Evolutionary conservation across 2,329 filamentous ascomycete genomes (phyloP), one percentile per base, ranked within the genome.

Genomic region (Microdochium bolleyi): DNA sequence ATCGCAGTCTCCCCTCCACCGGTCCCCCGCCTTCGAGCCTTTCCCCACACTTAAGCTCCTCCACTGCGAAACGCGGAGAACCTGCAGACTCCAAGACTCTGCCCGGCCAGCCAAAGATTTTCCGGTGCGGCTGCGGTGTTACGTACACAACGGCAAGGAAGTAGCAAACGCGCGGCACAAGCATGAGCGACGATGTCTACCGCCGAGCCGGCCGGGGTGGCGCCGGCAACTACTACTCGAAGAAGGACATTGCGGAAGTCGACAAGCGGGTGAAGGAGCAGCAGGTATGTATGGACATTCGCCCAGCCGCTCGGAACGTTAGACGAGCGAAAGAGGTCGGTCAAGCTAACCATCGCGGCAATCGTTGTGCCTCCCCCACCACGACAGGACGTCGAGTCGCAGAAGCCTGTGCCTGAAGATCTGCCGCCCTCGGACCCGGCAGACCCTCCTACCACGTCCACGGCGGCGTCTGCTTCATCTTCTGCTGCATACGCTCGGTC

Each of bases 171-270:
- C 11, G 11, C 37, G 19, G n/a, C 37, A 9, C 37, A 41, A 41
- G 37, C 41, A 46, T 46, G 41, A 22, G n/a, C 41, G 41, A 46
- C 19, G 41, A 78, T 59, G 70, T 71, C 50, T 78, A 77, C 58
- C 72, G 73, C 57, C 74, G 73, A 54, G 73, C 77, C 44, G 83
- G 83, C 53, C 78, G 83, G 49, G 83, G 83, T 52, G 83, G 83
- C 50, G 82, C 82, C 5, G 83, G 83, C 51, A 87, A 87, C 67
- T 84, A 78, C 64, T 76, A 76, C 61, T 72, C 72, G 61, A 73
- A 77, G 56, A 72, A 76, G 57, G 74, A 82, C 54, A 64, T 77
- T 24, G 72, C 80, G 25, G 73, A 78, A 27, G 70, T 66, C 48
- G 61, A 63, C 52, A 70, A 67, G 56, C 21, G 49, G 37, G 64